Evolutionary conservation across 352 stramenopile species (phyloP), one percentile per base, ranked within the genome.

Genomic region (Pythium folliculosum): DNA sequence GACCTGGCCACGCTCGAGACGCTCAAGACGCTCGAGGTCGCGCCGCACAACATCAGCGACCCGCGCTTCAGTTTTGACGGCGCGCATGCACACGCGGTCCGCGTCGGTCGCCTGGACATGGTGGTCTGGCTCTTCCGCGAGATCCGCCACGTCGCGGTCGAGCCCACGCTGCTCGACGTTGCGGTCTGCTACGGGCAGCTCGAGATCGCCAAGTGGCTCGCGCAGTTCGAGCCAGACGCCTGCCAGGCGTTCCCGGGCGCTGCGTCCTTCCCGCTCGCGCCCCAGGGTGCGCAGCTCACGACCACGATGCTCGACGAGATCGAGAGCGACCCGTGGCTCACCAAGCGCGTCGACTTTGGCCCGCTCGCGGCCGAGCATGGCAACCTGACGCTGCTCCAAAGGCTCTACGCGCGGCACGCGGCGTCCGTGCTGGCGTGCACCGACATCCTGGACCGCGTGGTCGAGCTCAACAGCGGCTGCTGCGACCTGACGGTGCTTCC

Each of bases 151-250:
- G 43, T 53, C 5, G 38, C 55, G 3, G 19, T 62, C 21, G 55
- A 62, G 40, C 55, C 55, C 2, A 53, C 38, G 16, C 25, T 62
- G 2, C 40, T 51, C 13, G 38, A 62, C 38, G 55, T 53, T 40
- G 55, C 55, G 5, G 52, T 62, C 30, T 62, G 22, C 22, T 62
- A 62, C 21, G 40, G 44, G 17, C 38, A 35, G 7, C 21, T 62
- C 22, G 43, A 62, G 23, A 62, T 53, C 23, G 55, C 55, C 16
- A 53, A 17, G 43, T 62, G 40, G 55, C 43, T 62, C 22, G 55
- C 55, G 14, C 8, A 51, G 5, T 23, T 53, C 17, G 23, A 52
- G 2, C 55, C 55, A 12, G 25, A 52, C 1, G 55, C 38, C 22
- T 62, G 55, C 16, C 5, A 21, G 25, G 22, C 40, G 6, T 62